Evolutionary conservation across 1,284 basidiomycete species (phyloP).

Genomic region (Chalciporus sp.): DNA sequence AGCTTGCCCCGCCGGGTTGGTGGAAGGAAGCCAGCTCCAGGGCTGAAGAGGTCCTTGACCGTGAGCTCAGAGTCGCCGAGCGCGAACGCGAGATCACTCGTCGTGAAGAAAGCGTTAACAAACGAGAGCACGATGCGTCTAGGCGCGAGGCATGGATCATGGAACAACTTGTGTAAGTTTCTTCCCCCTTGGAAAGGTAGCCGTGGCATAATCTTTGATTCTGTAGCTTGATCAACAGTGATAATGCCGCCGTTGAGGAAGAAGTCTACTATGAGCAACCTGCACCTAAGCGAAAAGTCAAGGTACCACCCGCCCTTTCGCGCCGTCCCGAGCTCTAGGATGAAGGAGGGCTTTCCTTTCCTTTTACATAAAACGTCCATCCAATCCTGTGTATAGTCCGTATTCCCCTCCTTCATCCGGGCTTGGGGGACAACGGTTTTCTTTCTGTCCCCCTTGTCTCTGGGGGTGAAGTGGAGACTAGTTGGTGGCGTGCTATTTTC

Average conservation of each 20-base stretch:
- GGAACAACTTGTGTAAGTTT: constrained; percentile 80
- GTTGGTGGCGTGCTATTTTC: constrained; percentile 33
- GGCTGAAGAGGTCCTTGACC: constrained; percentile 76
- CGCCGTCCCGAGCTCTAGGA: constrained; percentile 89
- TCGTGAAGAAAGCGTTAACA: constrained; percentile 79
- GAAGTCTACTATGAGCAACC: constrained; percentile 76
- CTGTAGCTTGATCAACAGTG: constrained; percentile 66
- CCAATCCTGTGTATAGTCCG: constrained; percentile 64
- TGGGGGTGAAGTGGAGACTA: constrained; percentile 49
- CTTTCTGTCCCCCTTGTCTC: constrained; percentile 74
- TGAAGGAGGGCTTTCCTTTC: constrained; percentile 69
- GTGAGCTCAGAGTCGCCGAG: constrained; percentile 80
- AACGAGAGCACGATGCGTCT: constrained; percentile 79
- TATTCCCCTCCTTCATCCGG: constrained; percentile 80
- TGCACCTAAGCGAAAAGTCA: constrained; percentile 72
- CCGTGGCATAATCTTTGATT: constrained; percentile 18
- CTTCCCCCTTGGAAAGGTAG: neutral
- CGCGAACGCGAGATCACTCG: constrained; percentile 80
- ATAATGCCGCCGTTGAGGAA: constrained; percentile 69
- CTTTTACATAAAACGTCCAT: constrained; percentile 37
- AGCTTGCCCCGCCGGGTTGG: constrained; percentile 75
- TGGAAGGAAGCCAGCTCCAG: constrained; percentile 61
- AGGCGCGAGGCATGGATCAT: constrained; percentile 85
- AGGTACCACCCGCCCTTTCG: constrained; percentile 80
- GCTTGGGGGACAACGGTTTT: constrained; percentile 81